Base-by-base conservation (phyloP, 805 yeast genomes). In the Torulaspora microellipsoides region DNA sequence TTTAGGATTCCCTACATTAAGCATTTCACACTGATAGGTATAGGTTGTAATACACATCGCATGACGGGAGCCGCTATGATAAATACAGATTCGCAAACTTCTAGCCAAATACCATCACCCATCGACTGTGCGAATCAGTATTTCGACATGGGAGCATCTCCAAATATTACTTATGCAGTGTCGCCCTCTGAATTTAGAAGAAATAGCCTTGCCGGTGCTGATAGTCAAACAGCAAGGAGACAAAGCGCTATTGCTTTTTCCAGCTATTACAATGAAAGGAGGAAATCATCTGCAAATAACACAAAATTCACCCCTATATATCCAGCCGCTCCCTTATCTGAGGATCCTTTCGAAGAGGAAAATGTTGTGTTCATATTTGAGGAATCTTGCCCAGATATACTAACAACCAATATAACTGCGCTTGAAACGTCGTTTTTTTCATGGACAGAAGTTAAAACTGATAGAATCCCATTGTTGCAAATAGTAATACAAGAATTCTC, bases 111-210 rank as follows among this genome's bases (percentile, higher is more conserved):
- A 27, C 20, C 46, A 11, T 27, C 34, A 5, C 23, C 38, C 20
- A 20, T 31, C 7, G 40, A 12, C 20, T 42, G 35, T 15, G 12
- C 38, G 23, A 47, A 41, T 28, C 35, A 38, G 12, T 47, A 38
- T 13, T 47, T 38, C 15, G 51, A 47, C 20, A 28, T 31, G n/a
- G 40, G 41, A 35, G 46, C 44, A 7, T 15, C 44, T 14, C 20
- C 27, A 8, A 39, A 47, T 14, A 35, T 38, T 27, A 38, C 43
- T 27, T 47, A 49, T 38, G 47, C 54, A 8, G 48, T 56, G 10
- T 52, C 59, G 2, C 60, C 61, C 3, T 49, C 60, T 7, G 52
- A 47, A 31, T 55, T 55, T 33, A 48, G 60, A 17, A 49, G 53
- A 35, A 51, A 48, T 23, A 56, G 56, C 50, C 34, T 56, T 15